Conservation (phyloP, 2,329 filamentous ascomycete genomes). For the Sporothrix inflata region DNA sequence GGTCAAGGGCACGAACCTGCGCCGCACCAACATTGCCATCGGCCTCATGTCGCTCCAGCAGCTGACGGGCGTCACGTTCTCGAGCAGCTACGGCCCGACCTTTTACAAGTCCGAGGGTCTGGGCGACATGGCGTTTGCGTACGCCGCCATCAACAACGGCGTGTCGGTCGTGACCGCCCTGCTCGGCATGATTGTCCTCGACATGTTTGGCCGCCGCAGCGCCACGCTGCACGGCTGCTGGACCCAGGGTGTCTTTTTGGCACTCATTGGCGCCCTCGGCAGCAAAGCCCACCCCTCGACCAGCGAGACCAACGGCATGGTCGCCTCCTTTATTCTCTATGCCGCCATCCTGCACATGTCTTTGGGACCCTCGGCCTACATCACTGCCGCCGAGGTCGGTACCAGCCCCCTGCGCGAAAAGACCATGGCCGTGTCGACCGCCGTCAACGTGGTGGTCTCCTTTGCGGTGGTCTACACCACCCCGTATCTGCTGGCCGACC, state of each 20-base stretch:
- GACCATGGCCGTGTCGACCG: conserved; percentile 18
- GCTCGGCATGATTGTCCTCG: conserved; percentile 5
- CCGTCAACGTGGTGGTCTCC: conserved; percentile 21
- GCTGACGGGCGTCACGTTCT: conserved; percentile 23
- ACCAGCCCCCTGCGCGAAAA: conserved; percentile 20
- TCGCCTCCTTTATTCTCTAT: conserved; percentile 19
- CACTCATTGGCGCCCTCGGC: conserved; percentile 20
- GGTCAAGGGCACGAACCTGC: conserved; percentile 13
- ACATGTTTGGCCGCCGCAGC: conserved; percentile 24
- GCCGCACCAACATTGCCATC: conserved; percentile 27
- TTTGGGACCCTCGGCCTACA: conserved; percentile 17
- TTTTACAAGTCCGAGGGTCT: conserved; percentile 24
- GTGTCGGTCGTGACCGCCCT: conserved; percentile 20
- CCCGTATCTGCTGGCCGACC: conserved; percentile 21
- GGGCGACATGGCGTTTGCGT: conserved; percentile 20
- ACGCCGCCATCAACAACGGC: conserved; percentile 26
- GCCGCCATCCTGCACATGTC: conserved; percentile 24
- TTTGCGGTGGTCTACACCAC: conserved; percentile 25
- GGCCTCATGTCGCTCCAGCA: conserved; percentile 23
- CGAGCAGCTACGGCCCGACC: conserved; percentile 22
- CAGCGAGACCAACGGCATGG: conserved; percentile 22
- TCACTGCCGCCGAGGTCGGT: conserved; percentile 22
- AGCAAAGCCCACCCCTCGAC: conserved; percentile 4
- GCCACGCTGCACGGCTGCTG: conserved; percentile 25
- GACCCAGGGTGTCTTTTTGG: conserved; percentile 23